phyloP scores from a whole-genome alignment of 2,329 filamentous ascomycete genomes.

The Cladorrhinum sp. region DNA sequence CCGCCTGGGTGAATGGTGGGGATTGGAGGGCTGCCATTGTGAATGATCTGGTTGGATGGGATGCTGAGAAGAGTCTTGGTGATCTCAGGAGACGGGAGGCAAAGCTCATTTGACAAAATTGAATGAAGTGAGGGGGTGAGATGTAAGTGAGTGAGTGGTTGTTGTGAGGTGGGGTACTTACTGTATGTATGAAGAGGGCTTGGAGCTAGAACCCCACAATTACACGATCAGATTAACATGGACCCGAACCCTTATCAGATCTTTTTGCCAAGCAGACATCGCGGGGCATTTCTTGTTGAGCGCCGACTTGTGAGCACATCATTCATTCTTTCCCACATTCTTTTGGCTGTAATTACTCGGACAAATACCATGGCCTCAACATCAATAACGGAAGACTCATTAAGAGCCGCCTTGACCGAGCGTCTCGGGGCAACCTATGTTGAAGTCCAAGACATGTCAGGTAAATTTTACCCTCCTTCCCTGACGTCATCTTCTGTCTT shows the following conservation, averaged over 20 bases:
- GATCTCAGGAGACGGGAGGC: neutral
- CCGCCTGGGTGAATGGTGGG: conserved; percentile 49
- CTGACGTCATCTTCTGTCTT: conserved; percentile 27
- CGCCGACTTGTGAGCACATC: neutral
- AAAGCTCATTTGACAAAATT: conserved; percentile 12
- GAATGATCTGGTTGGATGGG: neutral
- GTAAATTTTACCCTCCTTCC: conserved; percentile 48
- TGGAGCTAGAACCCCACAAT: neutral
- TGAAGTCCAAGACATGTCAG: conserved; percentile 88
- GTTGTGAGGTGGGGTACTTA: neutral
- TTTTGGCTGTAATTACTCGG: neutral
- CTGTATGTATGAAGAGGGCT: neutral
- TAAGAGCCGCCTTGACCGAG: conserved; percentile 66
- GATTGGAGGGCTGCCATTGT: conserved; percentile 22
- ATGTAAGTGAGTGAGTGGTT: conserved; percentile 1
- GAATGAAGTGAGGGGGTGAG: neutral
- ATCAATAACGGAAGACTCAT: conserved; percentile 67
- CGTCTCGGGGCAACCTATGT: conserved; percentile 74
- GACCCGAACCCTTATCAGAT: conserved; percentile 19
- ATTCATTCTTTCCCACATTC: neutral
- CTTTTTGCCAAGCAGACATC: conserved; percentile 9
- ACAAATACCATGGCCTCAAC: conserved; percentile 48
- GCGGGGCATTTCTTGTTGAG: conserved; percentile 11
- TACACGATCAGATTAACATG: neutral
- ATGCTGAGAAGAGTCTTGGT: conserved; percentile 4